Base-by-base conservation (phyloP, 2,329 filamentous ascomycete genomes). In the Hymenotorrendiella dingleyae region DNA sequence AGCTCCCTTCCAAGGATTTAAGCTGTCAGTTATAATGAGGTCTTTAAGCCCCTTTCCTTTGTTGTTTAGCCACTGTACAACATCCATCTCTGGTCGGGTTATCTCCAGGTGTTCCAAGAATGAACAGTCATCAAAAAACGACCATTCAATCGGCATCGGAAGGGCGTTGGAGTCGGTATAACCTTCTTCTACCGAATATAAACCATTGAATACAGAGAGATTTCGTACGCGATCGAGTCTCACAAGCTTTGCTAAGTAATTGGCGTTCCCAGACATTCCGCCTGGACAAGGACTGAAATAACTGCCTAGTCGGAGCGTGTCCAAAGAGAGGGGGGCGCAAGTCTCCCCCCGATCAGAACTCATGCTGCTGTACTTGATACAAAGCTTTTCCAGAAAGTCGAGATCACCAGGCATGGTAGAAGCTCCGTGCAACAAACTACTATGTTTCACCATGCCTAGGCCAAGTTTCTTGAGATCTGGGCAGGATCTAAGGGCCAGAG, bases 141-240 rank as follows among this genome's bases (percentile, higher is more conserved):
- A 6, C 45, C 45, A 47, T 12, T 44, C 16, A 17, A 44, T 39
- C 17, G 33, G 3, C 2, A 29, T 26, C 9, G 12, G 3, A 6
- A 19, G 17, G 7, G 17, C 24, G 11, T 40, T 9, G 16, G 34
- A 21, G 4, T 29, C 20, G 26, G 14, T 14, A 7, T 36, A 28
- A 5, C 36, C 27, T n/a, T 22, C 40, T 6, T 22, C 22, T 7
- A 10, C 14, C 22, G 10, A 19, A 14, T 29, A 30, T 20, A 28
- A 16, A 8, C 28, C 36, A 21, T 48, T 48, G 12, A 37, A 46
- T 4, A 43, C 16, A 29, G 45, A 34, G n/a, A 48, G 30, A 6
- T 30, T 37, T 20, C 22, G 22, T 11, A 48, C 37, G 11, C 20
- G n/a, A 9, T 19, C 16, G 14, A 39, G 22, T 6, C 24, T 35